Percentiles rank a stretch among this genome's conserved stretches.
Conservation (phyloP, 768 basidiomycete species). For the Rhodotorula babjevae region DNA sequence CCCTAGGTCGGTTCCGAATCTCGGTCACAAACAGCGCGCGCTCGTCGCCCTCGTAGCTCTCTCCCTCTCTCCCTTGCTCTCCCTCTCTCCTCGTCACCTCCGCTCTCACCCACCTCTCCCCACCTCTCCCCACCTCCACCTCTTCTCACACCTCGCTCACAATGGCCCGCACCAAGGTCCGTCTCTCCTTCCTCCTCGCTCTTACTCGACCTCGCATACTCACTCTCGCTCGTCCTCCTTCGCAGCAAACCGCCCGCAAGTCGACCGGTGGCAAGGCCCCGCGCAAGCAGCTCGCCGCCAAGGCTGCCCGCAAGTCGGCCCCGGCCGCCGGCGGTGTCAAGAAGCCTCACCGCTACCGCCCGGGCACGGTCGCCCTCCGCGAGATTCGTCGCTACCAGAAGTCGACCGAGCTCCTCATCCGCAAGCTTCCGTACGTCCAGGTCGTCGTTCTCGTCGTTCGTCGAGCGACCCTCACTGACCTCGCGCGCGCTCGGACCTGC, state of each 20-base stretch:
- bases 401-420: slow-evolving; percentile 62
- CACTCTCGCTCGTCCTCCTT: slow-evolving; percentile 43
- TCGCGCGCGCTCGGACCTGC: background rate
- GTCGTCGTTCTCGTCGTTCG: slow-evolving; percentile 13
- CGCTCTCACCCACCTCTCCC: background rate
- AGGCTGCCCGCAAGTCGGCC: slow-evolving; percentile 11
- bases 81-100: background rate
- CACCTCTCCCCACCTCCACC: background rate
- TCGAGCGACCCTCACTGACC: background rate
- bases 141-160: slow-evolving; percentile 64
- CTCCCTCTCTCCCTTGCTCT: background rate
- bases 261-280: slow-evolving; percentile 10
- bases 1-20: too few species aligned
- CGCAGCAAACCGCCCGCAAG: slow-evolving; percentile 36
- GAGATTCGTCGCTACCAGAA: slow-evolving; percentile 11
- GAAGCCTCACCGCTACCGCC: slow-evolving; percentile 13
- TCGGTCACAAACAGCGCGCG: background rate
- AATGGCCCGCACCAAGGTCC: slow-evolving; percentile 97
- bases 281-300: slow-evolving; percentile 11
- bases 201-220: background rate
- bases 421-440: slow-evolving; percentile 49
- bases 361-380: slow-evolving; percentile 2
- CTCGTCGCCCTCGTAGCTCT: too few species aligned
- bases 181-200: too few species aligned
- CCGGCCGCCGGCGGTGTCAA: slow-evolving; percentile 10